Percentiles rank a stretch among this genome's conserved stretches.
These are phyloP conservation scores for Agastache rugosa DNA, from an alignment of 257 asterid genomes.

Conservation along the genomic window DNA sequence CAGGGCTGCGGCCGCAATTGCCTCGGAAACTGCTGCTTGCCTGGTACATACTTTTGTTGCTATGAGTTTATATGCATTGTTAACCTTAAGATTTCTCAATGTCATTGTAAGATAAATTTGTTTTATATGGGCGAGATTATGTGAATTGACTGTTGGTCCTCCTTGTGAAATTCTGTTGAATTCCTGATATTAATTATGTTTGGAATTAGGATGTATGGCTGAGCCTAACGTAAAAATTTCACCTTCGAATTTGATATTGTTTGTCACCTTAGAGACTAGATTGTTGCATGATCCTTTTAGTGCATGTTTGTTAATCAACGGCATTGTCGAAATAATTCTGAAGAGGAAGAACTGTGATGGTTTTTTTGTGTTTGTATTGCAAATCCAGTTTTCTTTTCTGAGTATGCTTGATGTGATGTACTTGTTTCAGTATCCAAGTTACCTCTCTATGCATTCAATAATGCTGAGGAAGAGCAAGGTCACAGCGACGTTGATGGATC, in stretches of 20 bases:
- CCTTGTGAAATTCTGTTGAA: background rate
- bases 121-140: background rate
- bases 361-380: background rate
- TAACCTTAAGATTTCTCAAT: background rate
- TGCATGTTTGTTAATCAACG: background rate
- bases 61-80: background rate
- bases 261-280: background rate
- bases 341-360: conserved; percentile 7
- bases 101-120: background rate
- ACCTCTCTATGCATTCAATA: conserved; percentile 65
- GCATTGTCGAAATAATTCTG: background rate
- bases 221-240: background rate
- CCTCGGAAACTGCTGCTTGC: conserved; percentile 74
- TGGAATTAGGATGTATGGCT: conserved; percentile 1
- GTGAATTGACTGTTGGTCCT: background rate
- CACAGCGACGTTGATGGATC: conserved; percentile 33
- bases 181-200: background rate
- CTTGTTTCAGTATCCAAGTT: conserved; percentile 56
- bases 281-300: background rate
- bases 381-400: background rate
- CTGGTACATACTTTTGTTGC: conserved; percentile 47
- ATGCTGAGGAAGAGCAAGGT: conserved; percentile 37
- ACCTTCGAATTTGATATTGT: background rate
- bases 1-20: conserved; percentile 65
- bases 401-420: conserved; percentile 20